Conservation (phyloP, 2,329 filamentous ascomycete species). For the Exophiala dermatitidis region DNA sequence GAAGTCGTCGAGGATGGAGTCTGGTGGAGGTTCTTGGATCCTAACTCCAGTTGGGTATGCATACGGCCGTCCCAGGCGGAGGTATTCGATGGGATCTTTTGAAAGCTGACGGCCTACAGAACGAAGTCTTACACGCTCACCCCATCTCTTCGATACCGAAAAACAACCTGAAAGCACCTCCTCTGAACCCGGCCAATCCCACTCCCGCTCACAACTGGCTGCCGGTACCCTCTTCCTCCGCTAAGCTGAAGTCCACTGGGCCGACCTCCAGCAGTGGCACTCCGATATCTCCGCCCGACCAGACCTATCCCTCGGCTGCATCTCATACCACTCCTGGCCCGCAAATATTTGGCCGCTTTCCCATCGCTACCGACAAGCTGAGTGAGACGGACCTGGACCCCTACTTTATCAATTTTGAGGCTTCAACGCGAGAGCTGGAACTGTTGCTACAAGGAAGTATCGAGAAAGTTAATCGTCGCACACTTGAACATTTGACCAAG, state of each 20-base stretch:
- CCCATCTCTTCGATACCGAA: conserved; percentile 89
- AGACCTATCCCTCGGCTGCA: conserved; percentile 46
- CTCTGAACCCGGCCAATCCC: conserved; percentile 87
- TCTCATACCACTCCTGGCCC: conserved; percentile 52
- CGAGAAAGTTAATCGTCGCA: conserved; percentile 91
- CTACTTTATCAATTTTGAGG: conserved; percentile 90
- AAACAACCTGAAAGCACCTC: conserved; percentile 89
- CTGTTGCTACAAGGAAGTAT: conserved; percentile 82
- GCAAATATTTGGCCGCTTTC: conserved; percentile 71
- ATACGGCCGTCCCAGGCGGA: background rate
- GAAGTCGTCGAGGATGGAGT: conserved; percentile 87
- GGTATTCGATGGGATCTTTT: background rate
- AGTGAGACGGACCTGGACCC: conserved; percentile 88
- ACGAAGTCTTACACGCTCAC: conserved; percentile 87
- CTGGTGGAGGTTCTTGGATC: conserved; percentile 95
- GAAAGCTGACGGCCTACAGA: conserved; percentile 46
- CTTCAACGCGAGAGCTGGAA: conserved; percentile 86
- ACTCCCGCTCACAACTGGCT: conserved; percentile 79
- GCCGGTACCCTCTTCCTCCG: conserved; percentile 74
- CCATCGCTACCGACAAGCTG: conserved; percentile 65
- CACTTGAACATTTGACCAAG: conserved; percentile 74
- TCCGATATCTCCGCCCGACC: conserved; percentile 48
- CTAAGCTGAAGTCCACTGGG: conserved; percentile 62
- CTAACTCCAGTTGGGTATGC: conserved; percentile 92
- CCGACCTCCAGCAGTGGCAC: conserved; percentile 44